Evolutionary conservation across 345 rosid genomes (phyloP).

Genomic region (Citrus medica): DNA sequence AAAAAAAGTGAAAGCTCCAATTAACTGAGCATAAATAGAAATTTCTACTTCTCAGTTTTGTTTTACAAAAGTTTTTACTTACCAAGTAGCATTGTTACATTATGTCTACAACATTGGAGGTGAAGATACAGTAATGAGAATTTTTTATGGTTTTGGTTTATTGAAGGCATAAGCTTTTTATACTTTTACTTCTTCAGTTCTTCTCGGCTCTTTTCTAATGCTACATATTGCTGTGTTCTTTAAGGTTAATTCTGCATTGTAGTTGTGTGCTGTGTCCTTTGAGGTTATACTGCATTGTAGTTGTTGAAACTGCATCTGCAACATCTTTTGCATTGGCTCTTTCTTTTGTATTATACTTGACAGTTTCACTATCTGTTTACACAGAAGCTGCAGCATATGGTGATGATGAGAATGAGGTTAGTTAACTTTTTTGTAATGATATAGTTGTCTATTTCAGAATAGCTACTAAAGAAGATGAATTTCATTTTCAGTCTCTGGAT

Average conservation of each 20-base stretch:
- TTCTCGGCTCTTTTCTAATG: background rate
- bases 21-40: background rate
- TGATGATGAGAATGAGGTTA: constrained; percentile 53
- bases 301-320: background rate
- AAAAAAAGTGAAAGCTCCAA: background rate
- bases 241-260: background rate
- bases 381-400: constrained; percentile 85
- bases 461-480: constrained; percentile 19
- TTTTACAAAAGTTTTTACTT: background rate
- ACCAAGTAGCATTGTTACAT: background rate
- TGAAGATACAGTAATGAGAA: background rate
- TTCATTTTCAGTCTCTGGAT: constrained; percentile 58
- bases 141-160: background rate
- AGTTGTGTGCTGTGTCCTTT: background rate
- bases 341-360: constrained; percentile 14
- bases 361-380: constrained; percentile 10
- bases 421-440: background rate
- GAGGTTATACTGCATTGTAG: background rate
- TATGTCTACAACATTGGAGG: background rate
- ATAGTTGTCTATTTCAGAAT: background rate
- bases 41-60: background rate
- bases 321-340: background rate
- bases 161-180: background rate
- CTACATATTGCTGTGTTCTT: background rate
- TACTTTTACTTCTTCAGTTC: background rate